Conservation (phyloP, 768 basidiomycete genomes). For the Paxillus rubicundulus region DNA sequence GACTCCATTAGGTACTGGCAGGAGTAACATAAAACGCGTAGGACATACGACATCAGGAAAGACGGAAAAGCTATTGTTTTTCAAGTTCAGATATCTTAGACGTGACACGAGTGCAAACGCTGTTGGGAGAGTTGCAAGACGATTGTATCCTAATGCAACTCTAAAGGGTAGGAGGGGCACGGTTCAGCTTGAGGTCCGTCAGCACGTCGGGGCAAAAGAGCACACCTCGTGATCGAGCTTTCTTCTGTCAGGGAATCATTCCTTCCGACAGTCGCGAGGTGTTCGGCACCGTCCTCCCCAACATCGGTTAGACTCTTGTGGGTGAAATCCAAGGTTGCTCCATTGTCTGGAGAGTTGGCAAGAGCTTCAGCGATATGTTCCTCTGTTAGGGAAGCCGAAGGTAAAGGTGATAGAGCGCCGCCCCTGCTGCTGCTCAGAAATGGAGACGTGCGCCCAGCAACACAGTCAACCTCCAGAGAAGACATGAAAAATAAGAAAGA, state of each 20-base stretch:
- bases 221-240: slow-evolving; percentile 60
- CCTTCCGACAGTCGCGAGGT: slow-evolving; percentile 63
- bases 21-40: slow-evolving; percentile 3
- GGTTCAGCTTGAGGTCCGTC: slow-evolving; percentile 4
- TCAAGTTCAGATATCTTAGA: slow-evolving; percentile 83
- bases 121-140: slow-evolving; percentile 70
- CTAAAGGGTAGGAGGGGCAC: slow-evolving; percentile 37
- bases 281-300: slow-evolving; percentile 68
- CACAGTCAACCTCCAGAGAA: slow-evolving; percentile 29
- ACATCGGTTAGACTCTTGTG: slow-evolving; percentile 77
- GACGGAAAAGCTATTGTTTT: slow-evolving; percentile 74
- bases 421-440: slow-evolving; percentile 23
- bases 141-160: slow-evolving; percentile 85
- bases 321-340: slow-evolving; percentile 81
- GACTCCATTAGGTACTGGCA: slow-evolving; percentile 8
- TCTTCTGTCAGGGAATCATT: slow-evolving; percentile 46
- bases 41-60: slow-evolving; percentile 85
- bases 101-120: slow-evolving; percentile 70
- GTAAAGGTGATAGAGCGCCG: slow-evolving; percentile 28
- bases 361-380: slow-evolving; percentile 66
- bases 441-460: slow-evolving; percentile 27
- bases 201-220: slow-evolving; percentile 9
- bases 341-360: slow-evolving; percentile 65
- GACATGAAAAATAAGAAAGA: slow-evolving; percentile 22
- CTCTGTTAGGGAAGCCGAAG: slow-evolving; percentile 47